These are phyloP conservation scores for Excoecaria cochinchinensis DNA, from an alignment of 345 rosid genomes.

Conservation along the genomic window DNA sequence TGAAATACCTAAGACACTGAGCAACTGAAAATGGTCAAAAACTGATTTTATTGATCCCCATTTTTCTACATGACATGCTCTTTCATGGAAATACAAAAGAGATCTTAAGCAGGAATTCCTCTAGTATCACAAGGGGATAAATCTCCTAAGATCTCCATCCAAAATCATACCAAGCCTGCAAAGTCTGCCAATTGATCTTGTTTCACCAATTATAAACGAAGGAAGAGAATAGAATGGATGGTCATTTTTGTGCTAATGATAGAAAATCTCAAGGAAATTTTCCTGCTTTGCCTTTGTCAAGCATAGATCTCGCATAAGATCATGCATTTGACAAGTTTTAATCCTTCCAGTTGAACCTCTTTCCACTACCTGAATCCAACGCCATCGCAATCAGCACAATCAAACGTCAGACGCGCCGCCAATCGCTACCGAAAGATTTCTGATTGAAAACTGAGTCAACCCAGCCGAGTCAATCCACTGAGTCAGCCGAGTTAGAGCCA, in stretches of 20 bases:
- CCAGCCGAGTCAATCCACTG: no score
- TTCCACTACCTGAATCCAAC: constrained; percentile 32
- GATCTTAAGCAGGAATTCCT: no score
- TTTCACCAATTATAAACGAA: background rate
- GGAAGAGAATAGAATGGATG: background rate
- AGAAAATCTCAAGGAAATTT: constrained; percentile 22
- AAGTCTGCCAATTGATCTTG: constrained; percentile 15
- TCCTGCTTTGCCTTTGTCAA: constrained; percentile 28
- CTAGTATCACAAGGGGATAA: no score
- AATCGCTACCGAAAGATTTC: no score
- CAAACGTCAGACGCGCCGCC: no score
- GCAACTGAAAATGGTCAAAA: constrained; percentile 8
- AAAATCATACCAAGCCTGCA: constrained; percentile 35
- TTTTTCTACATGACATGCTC: constrained; percentile 2
- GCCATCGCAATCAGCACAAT: no score
- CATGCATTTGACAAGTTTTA: constrained; percentile 38
- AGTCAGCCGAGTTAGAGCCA: no score
- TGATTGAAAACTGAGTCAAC: no score
- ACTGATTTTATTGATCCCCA: constrained; percentile 11
- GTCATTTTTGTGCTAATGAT: background rate
- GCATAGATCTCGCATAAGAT: constrained; percentile 40
- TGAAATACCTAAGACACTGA: constrained; percentile 37
- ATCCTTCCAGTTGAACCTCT: constrained; percentile 30
- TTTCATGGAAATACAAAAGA: no score
- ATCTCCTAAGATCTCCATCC: no score